Conservation (phyloP, 2,329 filamentous ascomycete genomes). For the Colletotrichum sp. region DNA sequence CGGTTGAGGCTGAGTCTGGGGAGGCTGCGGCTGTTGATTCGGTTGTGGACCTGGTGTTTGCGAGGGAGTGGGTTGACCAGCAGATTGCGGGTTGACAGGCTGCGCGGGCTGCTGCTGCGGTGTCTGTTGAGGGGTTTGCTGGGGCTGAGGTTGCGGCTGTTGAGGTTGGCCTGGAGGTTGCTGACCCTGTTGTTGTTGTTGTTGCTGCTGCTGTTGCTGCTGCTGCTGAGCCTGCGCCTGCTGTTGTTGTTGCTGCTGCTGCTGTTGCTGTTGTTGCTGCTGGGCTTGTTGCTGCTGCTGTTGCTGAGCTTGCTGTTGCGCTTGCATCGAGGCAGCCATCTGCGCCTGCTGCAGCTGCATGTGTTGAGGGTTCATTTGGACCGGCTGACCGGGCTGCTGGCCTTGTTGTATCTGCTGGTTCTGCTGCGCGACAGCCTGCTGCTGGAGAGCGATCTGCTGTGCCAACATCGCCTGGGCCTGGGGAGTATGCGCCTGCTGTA, state of each 20-base stretch:
- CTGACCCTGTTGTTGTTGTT: constrained; percentile 35
- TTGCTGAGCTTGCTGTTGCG: constrained; percentile 46
- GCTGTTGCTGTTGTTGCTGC: constrained; percentile 40
- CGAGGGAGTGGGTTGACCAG: constrained; percentile 23
- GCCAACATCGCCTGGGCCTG: constrained; percentile 45
- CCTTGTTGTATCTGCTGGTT: constrained; percentile 46
- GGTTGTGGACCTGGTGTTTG: constrained; percentile 22
- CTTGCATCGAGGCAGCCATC: constrained; percentile 35
- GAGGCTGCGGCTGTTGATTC: constrained; percentile 30
- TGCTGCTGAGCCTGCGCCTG: constrained; percentile 41
- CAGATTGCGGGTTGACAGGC: constrained; percentile 22
- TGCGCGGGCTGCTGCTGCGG: constrained; percentile 23
- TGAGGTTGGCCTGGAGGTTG: constrained; percentile 33
- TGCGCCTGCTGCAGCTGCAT: constrained; percentile 51
- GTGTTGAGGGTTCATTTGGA: constrained; percentile 53
- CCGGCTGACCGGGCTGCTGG: constrained; percentile 50
- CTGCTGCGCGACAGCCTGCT: constrained; percentile 33
- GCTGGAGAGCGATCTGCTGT: constrained; percentile 53
- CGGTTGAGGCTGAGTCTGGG: constrained; percentile 31
- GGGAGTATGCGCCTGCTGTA: constrained; percentile 23
- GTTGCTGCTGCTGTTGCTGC: constrained; percentile 37
- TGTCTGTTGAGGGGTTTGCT: constrained; percentile 29
- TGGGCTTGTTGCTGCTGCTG: constrained; percentile 42
- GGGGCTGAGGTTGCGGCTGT: constrained; percentile 40
- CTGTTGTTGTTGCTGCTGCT: constrained; percentile 36